phyloP scores from a whole-genome alignment of 352 stramenopile species.

The Pythium periplocum region DNA sequence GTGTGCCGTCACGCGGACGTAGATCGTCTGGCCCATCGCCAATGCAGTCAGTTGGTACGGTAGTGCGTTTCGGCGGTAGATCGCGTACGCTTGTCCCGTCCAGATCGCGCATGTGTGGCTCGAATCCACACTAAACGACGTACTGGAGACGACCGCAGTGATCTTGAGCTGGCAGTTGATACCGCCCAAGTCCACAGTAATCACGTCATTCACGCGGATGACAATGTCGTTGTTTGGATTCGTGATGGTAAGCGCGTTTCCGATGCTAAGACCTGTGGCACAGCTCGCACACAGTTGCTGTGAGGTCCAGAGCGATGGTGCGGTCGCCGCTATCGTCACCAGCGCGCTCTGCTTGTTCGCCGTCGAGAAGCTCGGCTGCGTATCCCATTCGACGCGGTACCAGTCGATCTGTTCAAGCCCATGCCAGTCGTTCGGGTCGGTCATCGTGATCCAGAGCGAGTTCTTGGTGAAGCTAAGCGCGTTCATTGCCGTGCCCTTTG shows the following conservation, averaged over 20 bases:
- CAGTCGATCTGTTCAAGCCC: constrained; percentile 77
- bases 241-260: constrained; percentile 20
- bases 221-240: constrained; percentile 24
- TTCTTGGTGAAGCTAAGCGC: constrained; percentile 61
- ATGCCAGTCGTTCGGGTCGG: constrained; percentile 60
- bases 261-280: constrained; percentile 26
- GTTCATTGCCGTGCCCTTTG: constrained; percentile 27
- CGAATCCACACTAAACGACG: constrained; percentile 26
- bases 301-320: constrained; percentile 38
- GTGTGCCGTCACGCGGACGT: constrained; percentile 87
- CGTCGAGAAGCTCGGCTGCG: constrained; percentile 51
- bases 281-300: constrained; percentile 43
- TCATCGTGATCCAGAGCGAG: constrained; percentile 51
- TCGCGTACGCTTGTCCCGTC: constrained; percentile 24
- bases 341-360: constrained; percentile 24
- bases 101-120: constrained; percentile 51
- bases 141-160: constrained; percentile 16
- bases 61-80: constrained; percentile 53
- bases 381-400: constrained; percentile 91
- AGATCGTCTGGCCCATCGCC: constrained; percentile 82
- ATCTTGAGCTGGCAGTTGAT: constrained; percentile 55
- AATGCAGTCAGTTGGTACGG: constrained; percentile 81
- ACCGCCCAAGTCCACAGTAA: constrained; percentile 45
- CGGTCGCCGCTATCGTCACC: constrained; percentile 22
- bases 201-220: constrained; percentile 28